A percentile compares a stretch with the other conserved stretches of the same genome.
phyloP scores from a whole-genome alignment of 192 early-diverging fungal species.

The Backusella liffmaniae region DNA sequence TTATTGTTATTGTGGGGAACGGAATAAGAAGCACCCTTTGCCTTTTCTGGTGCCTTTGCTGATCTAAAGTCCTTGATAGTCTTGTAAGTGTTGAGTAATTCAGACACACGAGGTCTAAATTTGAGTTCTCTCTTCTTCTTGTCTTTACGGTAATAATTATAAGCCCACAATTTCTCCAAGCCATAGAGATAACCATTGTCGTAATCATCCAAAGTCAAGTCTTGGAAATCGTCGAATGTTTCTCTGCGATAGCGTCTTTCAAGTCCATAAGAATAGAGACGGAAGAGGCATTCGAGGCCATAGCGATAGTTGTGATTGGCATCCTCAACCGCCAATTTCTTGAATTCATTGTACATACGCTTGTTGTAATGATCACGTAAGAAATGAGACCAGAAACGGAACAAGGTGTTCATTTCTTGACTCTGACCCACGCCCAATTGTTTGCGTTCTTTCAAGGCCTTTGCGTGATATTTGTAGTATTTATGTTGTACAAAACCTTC shows the following conservation, averaged over 20 bases:
- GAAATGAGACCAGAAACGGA: slow-evolving; percentile 97
- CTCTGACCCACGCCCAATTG: slow-evolving; percentile 81
- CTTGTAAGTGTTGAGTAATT: slow-evolving; percentile 61
- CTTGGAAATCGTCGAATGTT: slow-evolving; percentile 87
- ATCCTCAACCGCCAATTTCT: slow-evolving; percentile 87
- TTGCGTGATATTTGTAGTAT: slow-evolving; percentile 91
- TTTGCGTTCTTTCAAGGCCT: slow-evolving; percentile 93
- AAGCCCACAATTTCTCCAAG: slow-evolving; percentile 96
- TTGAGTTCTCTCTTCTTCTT: slow-evolving; percentile 63
- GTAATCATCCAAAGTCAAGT: slow-evolving; percentile 74
- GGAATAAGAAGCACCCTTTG: slow-evolving; percentile 23
- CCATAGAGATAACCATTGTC: slow-evolving; percentile 80
- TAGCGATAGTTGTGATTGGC: slow-evolving; percentile 84
- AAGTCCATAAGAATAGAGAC: slow-evolving; percentile 96
- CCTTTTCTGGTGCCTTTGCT: slow-evolving; percentile 30
- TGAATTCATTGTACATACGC: slow-evolving; percentile 93
- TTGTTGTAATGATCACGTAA: slow-evolving; percentile 94
- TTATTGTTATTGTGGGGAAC: slow-evolving; percentile 22
- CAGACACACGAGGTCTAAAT: slow-evolving; percentile 53
- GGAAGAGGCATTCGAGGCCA: slow-evolving; percentile 95
- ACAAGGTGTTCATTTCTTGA: slow-evolving; percentile 95
- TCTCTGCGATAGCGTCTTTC: slow-evolving; percentile 87
- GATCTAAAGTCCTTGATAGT: slow-evolving; percentile 52
- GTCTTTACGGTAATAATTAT: slow-evolving; percentile 85
- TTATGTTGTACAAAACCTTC: slow-evolving; percentile 97